These are phyloP conservation scores for Hypoxylon sp. DNA, from an alignment of 2,329 filamentous ascomycete species.

Conservation along the genomic window DNA sequence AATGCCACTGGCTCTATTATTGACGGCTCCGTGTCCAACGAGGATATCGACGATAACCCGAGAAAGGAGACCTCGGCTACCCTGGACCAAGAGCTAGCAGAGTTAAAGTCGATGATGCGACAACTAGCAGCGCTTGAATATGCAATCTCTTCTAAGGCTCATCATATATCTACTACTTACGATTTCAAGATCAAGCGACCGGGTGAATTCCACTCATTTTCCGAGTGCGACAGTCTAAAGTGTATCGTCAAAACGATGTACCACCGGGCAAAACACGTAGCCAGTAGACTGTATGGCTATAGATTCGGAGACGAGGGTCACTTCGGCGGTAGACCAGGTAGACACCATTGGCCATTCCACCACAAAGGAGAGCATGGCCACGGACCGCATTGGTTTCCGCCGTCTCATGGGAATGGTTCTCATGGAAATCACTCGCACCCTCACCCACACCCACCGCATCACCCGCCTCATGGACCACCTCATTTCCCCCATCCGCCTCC, in stretches of 20 bases:
- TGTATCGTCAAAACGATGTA: slow-evolving; percentile 61
- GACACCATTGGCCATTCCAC: slow-evolving; percentile 48
- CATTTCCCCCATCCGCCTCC: slow-evolving; percentile 43
- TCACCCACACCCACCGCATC: slow-evolving; percentile 45
- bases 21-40: slow-evolving; percentile 41
- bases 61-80: slow-evolving; percentile 47
- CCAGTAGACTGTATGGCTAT: slow-evolving; percentile 54
- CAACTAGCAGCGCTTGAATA: slow-evolving; percentile 60
- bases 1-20: slow-evolving; percentile 58
- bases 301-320: slow-evolving; percentile 29
- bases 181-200: slow-evolving; percentile 51
- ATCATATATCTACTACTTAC: slow-evolving; percentile 57
- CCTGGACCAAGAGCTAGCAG: slow-evolving; percentile 61
- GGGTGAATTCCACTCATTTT: slow-evolving; percentile 46
- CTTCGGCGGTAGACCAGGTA: slow-evolving; percentile 34
- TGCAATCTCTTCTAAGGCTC: slow-evolving; percentile 61
- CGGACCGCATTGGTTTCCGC: slow-evolving; percentile 42
- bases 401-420: slow-evolving; percentile 44
- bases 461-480: slow-evolving; percentile 34
- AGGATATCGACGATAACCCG: slow-evolving; percentile 34
- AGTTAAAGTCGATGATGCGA: slow-evolving; percentile 61
- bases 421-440: slow-evolving; percentile 50
- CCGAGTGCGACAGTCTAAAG: slow-evolving; percentile 59
- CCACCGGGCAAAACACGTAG: slow-evolving; percentile 57
- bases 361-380: slow-evolving; percentile 42